Base-by-base conservation (phyloP, 2,329 filamentous ascomycete species). In the Diplodia sapinea region DNA sequence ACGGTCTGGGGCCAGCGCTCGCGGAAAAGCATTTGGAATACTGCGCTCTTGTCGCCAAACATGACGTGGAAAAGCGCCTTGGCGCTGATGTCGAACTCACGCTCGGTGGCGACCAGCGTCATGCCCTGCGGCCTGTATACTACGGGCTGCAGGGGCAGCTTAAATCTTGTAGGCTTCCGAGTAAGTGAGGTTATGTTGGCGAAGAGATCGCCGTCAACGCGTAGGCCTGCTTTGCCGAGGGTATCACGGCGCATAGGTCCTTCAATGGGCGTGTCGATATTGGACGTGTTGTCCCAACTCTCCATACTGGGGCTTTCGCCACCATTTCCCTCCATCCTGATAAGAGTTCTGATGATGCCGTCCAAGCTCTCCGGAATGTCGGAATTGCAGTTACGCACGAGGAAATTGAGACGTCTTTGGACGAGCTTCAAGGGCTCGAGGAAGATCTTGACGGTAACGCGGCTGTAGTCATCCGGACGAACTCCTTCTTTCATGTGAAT, bases 41-140 rank as follows among this genome's bases (percentile, higher is more conserved):
- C 89, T 40, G 94, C 92, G 76, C 92, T 96, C 80, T 94, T 96
- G 79, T 99, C 95, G 47, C 95, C 95, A 78, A 98, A 99, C 63
- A 99, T 86, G 17, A 98, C 92, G 75, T 98, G 94, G 78, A 98
- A 99, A 68, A 97, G 88, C 0, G 92, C 93, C 78, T 99, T 98
- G 56, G 95, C 91, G 70, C 92, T 96, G 69, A 98, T 89, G 71
- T 96, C 91, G 77, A 96, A 97, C 71, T 93, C 87, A 69, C 91
- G 88, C 77, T 96, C 92, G 0, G 91, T 87, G 8, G 90, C 89
- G 71, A 90, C 86, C 70, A 87, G 85, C 64, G 89, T 87, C 87
- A 96, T 94, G 65, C 90, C 92, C 69, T 91, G 87, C 1, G 95
- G 95, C 68, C 93, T 90, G 76, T 94, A 97, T 12, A 91, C 82